These are phyloP conservation scores for Acanthamoeba sp. DNA, from an alignment of 208 protist genomes.

Conservation along the genomic window DNA sequence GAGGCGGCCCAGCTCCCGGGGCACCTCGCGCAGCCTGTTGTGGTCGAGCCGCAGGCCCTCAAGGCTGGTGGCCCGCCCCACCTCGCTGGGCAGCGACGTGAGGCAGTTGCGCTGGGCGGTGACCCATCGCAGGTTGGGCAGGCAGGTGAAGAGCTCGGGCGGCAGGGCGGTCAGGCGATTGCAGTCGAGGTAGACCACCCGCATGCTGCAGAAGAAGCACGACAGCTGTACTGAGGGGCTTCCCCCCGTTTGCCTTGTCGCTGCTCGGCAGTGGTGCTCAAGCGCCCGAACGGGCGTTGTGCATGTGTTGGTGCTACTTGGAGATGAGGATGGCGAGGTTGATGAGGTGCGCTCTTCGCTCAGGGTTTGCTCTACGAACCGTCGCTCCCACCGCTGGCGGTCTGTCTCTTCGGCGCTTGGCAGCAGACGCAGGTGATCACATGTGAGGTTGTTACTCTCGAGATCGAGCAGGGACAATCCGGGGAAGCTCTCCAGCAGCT, in stretches of 20 bases:
- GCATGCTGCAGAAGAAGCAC: constrained; percentile 65
- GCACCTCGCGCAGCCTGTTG: neutral
- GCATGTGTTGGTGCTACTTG: neutral
- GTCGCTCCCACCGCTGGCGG: neutral
- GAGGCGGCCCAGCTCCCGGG: constrained; percentile 2
- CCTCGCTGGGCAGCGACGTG: neutral
- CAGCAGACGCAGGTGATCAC: constrained; percentile 16
- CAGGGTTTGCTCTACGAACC: neutral
- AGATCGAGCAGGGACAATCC: constrained; percentile 9
- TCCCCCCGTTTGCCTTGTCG: too few species aligned
- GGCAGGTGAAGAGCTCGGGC: constrained; percentile 42
- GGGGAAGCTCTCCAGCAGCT: constrained; percentile 47
- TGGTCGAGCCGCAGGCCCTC: constrained; percentile 38
- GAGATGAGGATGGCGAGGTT: neutral
- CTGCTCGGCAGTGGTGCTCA: neutral
- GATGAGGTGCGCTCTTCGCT: neutral
- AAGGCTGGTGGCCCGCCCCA: neutral
- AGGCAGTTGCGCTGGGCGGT: neutral
- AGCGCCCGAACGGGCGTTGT: neutral
- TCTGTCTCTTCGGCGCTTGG: neutral
- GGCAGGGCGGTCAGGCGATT: neutral
- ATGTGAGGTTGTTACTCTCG: constrained; percentile 11
- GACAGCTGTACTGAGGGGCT: neutral
- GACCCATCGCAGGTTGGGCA: constrained; percentile 50
- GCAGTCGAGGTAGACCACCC: constrained; percentile 19